Evolutionary conservation across 441 rosid genomes (phyloP).

Genomic region (Adansonia rubrostipa): DNA sequence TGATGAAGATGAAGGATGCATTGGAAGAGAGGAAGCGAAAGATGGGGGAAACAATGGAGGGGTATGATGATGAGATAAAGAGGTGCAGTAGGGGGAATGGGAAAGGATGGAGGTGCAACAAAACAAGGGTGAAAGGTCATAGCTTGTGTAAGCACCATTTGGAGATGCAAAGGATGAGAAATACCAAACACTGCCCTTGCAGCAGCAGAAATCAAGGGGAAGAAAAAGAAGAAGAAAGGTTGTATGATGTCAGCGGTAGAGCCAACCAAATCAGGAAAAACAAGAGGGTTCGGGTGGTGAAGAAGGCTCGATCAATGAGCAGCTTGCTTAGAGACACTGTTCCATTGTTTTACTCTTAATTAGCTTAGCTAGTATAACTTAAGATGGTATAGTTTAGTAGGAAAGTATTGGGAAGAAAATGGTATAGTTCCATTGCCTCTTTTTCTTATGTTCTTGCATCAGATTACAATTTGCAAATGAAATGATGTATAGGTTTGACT

Average conservation of each 20-base stretch:
- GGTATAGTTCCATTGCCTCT: not conserved
- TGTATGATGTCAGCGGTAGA: not conserved
- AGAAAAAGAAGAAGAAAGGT: not conserved
- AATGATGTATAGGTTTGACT: not conserved
- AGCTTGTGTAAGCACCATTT: conserved; percentile 23
- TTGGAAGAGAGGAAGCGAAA: not conserved
- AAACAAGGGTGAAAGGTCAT: conserved; percentile 13
- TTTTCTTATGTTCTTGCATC: not conserved
- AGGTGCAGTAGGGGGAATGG: conserved; percentile 31
- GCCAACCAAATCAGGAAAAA: conserved; percentile 4
- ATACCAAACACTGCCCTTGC: not conserved
- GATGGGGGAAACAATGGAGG: not conserved
- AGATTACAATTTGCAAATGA: not conserved
- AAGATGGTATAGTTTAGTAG: not conserved
- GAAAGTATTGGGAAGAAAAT: conserved; percentile 2
- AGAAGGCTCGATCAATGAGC: conserved; percentile 27
- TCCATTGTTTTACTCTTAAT: conserved; percentile 4
- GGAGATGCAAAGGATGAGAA: conserved; percentile 11
- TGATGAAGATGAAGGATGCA: not conserved
- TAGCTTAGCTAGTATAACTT: too few relatives aligned
- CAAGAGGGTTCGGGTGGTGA: conserved; percentile 11
- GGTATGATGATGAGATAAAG: too few relatives aligned
- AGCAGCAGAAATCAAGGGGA: not conserved
- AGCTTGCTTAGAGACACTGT: conserved; percentile 28
- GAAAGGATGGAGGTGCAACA: conserved; percentile 33